phyloP scores from a whole-genome alignment of 345 rosid species.

The Viola odorata region DNA sequence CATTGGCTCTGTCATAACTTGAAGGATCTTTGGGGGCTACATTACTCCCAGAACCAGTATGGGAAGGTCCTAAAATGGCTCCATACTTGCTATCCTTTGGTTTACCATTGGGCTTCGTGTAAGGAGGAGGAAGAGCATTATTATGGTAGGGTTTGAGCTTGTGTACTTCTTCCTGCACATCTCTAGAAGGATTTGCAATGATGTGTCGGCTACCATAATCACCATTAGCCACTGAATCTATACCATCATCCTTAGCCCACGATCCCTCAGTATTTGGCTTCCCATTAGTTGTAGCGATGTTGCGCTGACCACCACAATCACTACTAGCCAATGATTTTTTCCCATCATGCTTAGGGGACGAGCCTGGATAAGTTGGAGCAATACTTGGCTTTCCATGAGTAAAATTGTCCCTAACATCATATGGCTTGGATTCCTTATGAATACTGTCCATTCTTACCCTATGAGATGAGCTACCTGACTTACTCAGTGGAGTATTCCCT shows the following conservation, averaged over 20 bases:
- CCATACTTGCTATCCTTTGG: constrained; percentile 31
- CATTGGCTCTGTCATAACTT: constrained; percentile 14
- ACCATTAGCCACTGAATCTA: constrained; percentile 22
- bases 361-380: constrained; percentile 21
- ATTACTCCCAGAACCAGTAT: constrained; percentile 25
- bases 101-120: constrained; percentile 48
- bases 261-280: neutral
- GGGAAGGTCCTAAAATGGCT: constrained; percentile 24
- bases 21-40: constrained; percentile 30
- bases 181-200: constrained; percentile 23
- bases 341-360: constrained; percentile 22
- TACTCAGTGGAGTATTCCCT: constrained; percentile 36
- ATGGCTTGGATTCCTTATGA: constrained; percentile 24
- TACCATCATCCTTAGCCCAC: constrained; percentile 24
- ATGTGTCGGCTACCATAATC: constrained; percentile 23
- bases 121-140: constrained; percentile 66
- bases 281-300: too few species aligned
- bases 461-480: constrained; percentile 41
- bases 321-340: constrained; percentile 24
- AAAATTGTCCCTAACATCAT: constrained; percentile 24
- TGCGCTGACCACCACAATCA: constrained; percentile 20
- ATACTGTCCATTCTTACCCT: constrained; percentile 28
- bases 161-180: constrained; percentile 30
- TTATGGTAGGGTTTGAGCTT: constrained; percentile 33
- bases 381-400: constrained; percentile 20